These are phyloP conservation scores for Colletotrichum euphorbiae DNA, from an alignment of 2,329 filamentous ascomycete genomes.

Conservation along the genomic window DNA sequence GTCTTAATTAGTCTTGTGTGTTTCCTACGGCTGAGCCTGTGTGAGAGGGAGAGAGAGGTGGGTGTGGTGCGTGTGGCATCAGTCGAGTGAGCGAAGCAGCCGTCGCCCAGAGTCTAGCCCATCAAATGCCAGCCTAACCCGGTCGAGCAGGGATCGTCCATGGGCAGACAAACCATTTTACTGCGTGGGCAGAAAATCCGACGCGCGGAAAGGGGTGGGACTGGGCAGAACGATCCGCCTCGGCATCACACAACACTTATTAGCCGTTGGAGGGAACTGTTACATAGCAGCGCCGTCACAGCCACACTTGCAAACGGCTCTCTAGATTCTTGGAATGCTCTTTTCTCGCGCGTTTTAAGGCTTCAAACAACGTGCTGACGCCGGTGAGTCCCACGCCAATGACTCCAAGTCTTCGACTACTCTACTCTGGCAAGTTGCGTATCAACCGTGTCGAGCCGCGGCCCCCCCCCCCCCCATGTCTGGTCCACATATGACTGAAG, in stretches of 20 bases:
- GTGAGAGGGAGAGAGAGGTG: conserved; percentile 14
- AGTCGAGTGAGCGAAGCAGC: background rate
- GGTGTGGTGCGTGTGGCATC: conserved; percentile 29
- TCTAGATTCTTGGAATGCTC: background rate
- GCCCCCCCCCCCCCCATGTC: background rate
- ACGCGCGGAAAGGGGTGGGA: conserved; percentile 27
- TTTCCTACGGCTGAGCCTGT: background rate
- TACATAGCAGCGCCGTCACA: conserved; percentile 13
- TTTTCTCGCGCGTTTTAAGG: conserved; percentile 17
- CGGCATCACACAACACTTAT: conserved; percentile 24
- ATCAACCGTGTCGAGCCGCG: background rate
- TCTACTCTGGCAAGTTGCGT: background rate
- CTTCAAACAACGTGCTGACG: conserved; percentile 4
- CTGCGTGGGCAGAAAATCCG: conserved; percentile 38
- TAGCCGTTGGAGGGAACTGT: background rate
- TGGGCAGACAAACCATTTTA: conserved; percentile 34
- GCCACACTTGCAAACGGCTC: conserved; percentile 30
- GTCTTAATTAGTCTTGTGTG: conserved; percentile 31
- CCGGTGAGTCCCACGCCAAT: background rate
- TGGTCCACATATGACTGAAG: conserved; percentile 1
- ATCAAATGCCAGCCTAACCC: conserved; percentile 32
- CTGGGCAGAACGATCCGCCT: conserved; percentile 35
- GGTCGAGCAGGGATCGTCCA: conserved; percentile 27
- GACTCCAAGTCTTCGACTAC: background rate
- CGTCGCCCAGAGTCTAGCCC: conserved; percentile 35